Base-by-base conservation (phyloP, 116 monocot genomes). In the Posidonia oceanica region DNA sequence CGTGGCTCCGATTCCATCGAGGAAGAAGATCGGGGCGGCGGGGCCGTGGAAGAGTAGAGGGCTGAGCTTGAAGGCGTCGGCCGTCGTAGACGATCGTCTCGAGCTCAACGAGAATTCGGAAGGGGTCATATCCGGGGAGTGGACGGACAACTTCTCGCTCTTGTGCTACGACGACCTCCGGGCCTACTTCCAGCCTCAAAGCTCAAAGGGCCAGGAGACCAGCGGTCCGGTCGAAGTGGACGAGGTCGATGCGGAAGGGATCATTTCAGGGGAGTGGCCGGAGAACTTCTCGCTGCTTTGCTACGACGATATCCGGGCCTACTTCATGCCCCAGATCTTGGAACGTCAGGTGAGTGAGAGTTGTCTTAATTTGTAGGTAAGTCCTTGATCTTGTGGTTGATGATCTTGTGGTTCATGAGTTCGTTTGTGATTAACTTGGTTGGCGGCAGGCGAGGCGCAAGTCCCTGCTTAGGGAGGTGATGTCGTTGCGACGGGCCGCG, bases 191-290 rank as follows among this genome's bases (percentile, higher is more conserved):
- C 83, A 86, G 69, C 76, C 81, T 2, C 90, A 89, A 66, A 83
- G 81, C 81, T 38, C 81, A 39, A 71, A 64, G 15, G 72, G 85
- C 2, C 44, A 83, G 77, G 85, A 82, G 48, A 48, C 4, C 3
- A 29, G 29, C 57, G 83, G 79, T 71, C 79, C 85, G 1, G 85
- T 83, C 40, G 83, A 77, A 0, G 66, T 94, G 29, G 85, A 83
- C 79, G 94, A 90, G 75, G 7, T 48, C 17, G 81, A 90, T 37
- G 85, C 90, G 8, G 87, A 85, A 76, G 90, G 85, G 18, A 83
- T 94, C 77, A 71, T 94, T 69, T 94, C 94, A 60, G 94, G 94
- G 15, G 94, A 94, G 71, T 94, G 94, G 94, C 81, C 90, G 53
- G 87, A 83, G 36, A 94, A 83, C 69, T 75, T 87, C 75, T 94